A percentile compares a stretch with the other conserved stretches of the same genome.
phyloP scores from a whole-genome alignment of 2,329 filamentous ascomycete genomes.

The Chalara sp. region DNA sequence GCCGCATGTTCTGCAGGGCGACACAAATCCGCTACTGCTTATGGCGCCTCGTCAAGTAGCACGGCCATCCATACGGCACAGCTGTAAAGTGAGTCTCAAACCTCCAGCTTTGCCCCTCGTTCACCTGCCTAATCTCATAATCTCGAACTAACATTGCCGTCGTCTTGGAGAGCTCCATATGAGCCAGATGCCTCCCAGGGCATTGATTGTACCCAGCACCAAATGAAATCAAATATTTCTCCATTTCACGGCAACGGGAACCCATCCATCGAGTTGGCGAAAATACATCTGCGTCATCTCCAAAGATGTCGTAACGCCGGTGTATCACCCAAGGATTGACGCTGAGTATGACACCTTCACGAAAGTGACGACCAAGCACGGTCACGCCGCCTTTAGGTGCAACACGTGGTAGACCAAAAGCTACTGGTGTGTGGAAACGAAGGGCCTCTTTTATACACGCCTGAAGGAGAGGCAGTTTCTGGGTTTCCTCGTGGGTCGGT shows the following conservation, averaged over 20 bases:
- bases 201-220: conserved; percentile 31
- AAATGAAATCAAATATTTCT: conserved; percentile 25
- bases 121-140: conserved; percentile 26
- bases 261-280: conserved; percentile 30
- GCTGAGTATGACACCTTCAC: conserved; percentile 24
- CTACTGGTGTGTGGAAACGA: conserved; percentile 27
- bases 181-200: conserved; percentile 29
- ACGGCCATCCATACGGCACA: conserved; percentile 23
- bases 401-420: conserved; percentile 20
- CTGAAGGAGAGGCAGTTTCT: conserved; percentile 29
- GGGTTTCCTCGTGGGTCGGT: conserved; percentile 21
- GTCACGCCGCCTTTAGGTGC: conserved; percentile 22
- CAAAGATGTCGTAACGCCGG: conserved; percentile 24
- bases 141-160: conserved; percentile 27
- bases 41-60: too few species aligned
- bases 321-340: conserved; percentile 32
- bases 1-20: too few species aligned
- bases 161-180: conserved; percentile 31
- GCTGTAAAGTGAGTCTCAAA: conserved; percentile 28
- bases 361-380: conserved; percentile 24
- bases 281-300: conserved; percentile 26
- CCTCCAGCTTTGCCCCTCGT: conserved; percentile 24
- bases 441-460: conserved; percentile 32
- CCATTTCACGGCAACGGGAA: conserved; percentile 15
- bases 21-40: too few species aligned